These are phyloP conservation scores for Nannizziopsis barbatae DNA, from an alignment of 2,329 filamentous ascomycete species.

Conservation along the genomic window DNA sequence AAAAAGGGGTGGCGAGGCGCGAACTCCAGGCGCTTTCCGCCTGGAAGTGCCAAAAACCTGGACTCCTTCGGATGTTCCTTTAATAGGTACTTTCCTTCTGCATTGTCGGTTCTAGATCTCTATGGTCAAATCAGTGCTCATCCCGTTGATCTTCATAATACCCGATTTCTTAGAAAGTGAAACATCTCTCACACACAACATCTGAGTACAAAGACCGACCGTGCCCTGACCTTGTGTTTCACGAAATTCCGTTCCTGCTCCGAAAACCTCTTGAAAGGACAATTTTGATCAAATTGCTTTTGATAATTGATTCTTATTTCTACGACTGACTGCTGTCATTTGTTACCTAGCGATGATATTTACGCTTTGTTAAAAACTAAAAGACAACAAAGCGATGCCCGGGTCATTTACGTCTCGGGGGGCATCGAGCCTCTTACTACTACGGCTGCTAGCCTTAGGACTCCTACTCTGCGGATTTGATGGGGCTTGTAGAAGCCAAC, in stretches of 20 bases:
- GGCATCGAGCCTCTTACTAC: neutral
- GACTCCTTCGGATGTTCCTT: no score
- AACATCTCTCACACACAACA: conserved; percentile 6
- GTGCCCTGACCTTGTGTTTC: neutral
- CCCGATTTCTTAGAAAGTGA: neutral
- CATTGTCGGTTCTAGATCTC: no score
- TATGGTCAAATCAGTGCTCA: no score
- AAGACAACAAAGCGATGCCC: no score
- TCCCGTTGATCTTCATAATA: neutral
- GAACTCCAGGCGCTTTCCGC: no score
- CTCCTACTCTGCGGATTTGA: conserved; percentile 22
- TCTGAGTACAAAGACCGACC: conserved; percentile 2
- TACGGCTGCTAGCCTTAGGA: neutral
- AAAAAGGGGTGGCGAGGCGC: no score
- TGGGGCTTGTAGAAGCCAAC: neutral
- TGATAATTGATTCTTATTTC: neutral
- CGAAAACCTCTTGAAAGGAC: neutral
- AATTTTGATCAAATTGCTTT: neutral
- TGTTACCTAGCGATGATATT: neutral
- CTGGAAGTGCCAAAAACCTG: no score
- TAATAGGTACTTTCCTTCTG: no score
- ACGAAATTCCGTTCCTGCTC: neutral
- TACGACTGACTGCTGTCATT: neutral
- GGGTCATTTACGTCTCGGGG: no score
- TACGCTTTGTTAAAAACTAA: no score